phyloP scores from a whole-genome alignment of 768 basidiomycete genomes.

The Mycena rosella region DNA sequence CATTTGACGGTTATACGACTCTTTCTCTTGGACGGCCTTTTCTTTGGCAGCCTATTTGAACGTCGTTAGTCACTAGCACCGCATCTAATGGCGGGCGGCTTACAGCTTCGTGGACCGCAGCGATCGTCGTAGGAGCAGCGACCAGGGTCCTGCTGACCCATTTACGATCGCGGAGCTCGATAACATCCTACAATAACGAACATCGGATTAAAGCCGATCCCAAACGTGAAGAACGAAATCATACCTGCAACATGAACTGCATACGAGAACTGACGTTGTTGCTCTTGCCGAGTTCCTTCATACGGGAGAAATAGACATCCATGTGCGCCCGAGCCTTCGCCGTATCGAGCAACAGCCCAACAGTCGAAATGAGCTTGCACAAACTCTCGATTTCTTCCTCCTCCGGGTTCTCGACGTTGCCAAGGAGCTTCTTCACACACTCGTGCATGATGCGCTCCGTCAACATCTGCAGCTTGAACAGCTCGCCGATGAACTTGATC shows the following conservation, averaged over 20 bases:
- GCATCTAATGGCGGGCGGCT: constrained; percentile 46
- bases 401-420: constrained; percentile 94
- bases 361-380: constrained; percentile 92
- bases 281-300: constrained; percentile 86
- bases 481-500: constrained; percentile 97
- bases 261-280: constrained; percentile 86
- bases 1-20: constrained; percentile 68
- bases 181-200: constrained; percentile 76
- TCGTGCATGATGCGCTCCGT: constrained; percentile 99
- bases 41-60: constrained; percentile 80
- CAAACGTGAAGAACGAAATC: constrained; percentile 39
- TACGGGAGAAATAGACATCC: constrained; percentile 93
- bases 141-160: constrained; percentile 83
- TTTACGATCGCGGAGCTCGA: constrained; percentile 87
- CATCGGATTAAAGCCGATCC: constrained; percentile 24
- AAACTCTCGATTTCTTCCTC: constrained; percentile 98
- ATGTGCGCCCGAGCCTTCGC: constrained; percentile 86
- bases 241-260: constrained; percentile 95
- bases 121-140: constrained; percentile 88
- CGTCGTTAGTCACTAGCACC: constrained; percentile 19
- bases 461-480: constrained; percentile 99
- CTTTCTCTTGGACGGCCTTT: constrained; percentile 74
- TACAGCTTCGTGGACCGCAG: constrained; percentile 89
- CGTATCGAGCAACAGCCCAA: constrained; percentile 87
- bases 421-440: constrained; percentile 95